phyloP scores from a whole-genome alignment of 345 rosid species.

The Heritiera fomes region DNA sequence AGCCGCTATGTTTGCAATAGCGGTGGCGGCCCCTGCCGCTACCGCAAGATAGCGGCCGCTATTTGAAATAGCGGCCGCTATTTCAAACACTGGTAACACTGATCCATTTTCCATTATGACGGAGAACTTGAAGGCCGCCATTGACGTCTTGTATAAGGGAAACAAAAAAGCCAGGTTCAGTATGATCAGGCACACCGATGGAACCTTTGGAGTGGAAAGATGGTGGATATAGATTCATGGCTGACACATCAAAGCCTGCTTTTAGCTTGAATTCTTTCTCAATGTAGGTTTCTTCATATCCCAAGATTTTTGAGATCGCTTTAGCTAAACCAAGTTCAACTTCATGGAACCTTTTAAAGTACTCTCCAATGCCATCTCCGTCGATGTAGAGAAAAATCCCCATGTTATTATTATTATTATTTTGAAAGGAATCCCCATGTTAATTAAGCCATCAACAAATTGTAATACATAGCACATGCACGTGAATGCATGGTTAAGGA shows the following conservation, averaged over 20 bases:
- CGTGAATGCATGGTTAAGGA: too few relatives aligned
- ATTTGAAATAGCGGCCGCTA: too few relatives aligned
- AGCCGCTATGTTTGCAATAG: too few relatives aligned
- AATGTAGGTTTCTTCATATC: conserved; percentile 27
- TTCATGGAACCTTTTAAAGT: conserved; percentile 22
- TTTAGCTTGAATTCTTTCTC: conserved; percentile 29
- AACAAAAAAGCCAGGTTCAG: conserved; percentile 36
- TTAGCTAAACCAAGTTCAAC: conserved; percentile 28
- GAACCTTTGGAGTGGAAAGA: conserved; percentile 24
- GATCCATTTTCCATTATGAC: conserved; percentile 32
- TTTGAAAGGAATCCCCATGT: too few relatives aligned
- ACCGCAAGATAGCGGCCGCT: too few relatives aligned
- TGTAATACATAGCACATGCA: background rate
- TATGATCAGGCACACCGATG: conserved; percentile 28
- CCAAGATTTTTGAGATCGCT: conserved; percentile 32
- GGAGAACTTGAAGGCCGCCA: conserved; percentile 32
- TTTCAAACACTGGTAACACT: too few relatives aligned
- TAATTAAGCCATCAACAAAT: background rate
- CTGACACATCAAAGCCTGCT: conserved; percentile 32
- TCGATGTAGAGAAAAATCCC: background rate
- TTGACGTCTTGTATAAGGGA: conserved; percentile 33
- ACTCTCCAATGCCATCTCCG: conserved; percentile 27
- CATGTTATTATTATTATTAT: too few relatives aligned
- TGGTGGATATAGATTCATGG: conserved; percentile 36
- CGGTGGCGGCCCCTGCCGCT: too few relatives aligned